Evolutionary conservation across 768 basidiomycete genomes (phyloP), one percentile per base, ranked within the genome.

Genomic region (Tulasnella sp.): DNA sequence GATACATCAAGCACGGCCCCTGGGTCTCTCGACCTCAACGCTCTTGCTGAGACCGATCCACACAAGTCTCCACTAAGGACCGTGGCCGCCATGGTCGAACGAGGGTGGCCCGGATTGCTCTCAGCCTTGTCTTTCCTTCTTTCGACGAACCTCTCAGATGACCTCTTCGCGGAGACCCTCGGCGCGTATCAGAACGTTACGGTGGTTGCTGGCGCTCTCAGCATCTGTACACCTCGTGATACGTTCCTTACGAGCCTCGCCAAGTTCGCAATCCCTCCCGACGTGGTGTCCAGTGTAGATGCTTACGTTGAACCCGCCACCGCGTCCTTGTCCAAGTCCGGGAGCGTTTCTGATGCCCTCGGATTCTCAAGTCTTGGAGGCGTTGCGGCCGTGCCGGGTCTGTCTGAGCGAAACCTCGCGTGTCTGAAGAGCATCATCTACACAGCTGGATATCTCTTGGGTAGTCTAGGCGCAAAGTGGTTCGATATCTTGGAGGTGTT

Each of bases 101-200:
- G 80, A 48, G 86, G 85, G 0, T 99, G 94, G 94, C 95, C 95
- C 0, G 89, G 92, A 1, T 75, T 97, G 0, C 81, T 97, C 9
- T 92, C 94, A 0, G 86, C 91, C 0, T 76, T 95, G 0, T 91
- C 92, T 0, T 95, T 91, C 72, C 78, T 91, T 66, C 84, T 97
- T 62, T 80, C 83, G 2, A 95, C 93, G 9, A 91, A 91, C 67
- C 80, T 99, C 15, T 92, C 92, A 0, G 92, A 95, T 66, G 84
- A 88, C 49, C 80, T 97, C 2, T 97, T 98, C 68, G 83, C 85
- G 9, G 92, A 94, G 48, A 85, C 88, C 4, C 77, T 96, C 3
- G 78, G 80, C 2, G 85, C 87, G 61, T 82, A 89, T 62, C 88
- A 94, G 66, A 81, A 85, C 5, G 80, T 97, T 73, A 85, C 88